phyloP scores from a whole-genome alignment of 345 rosid genomes.

The Dovyalis caffra region DNA sequence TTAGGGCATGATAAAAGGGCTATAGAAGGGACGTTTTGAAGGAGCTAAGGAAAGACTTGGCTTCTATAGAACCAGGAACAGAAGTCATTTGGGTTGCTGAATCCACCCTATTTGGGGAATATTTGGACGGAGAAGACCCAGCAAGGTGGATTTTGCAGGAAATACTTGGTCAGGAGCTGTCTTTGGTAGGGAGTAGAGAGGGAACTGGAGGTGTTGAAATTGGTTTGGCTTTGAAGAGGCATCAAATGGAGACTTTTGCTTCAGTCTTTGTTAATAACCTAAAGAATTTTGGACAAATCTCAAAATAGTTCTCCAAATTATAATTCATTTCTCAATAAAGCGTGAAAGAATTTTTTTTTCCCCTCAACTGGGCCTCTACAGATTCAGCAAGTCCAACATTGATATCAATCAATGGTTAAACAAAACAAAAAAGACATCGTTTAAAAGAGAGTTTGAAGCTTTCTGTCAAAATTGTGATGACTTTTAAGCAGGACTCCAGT shows the following conservation, averaged over 20 bases:
- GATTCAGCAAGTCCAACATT: neutral
- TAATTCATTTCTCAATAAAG: neutral
- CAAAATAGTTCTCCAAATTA: neutral
- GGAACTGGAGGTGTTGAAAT: slow-evolving; percentile 27
- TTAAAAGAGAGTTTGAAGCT: no score
- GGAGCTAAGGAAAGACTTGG: neutral
- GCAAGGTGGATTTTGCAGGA: slow-evolving; percentile 29
- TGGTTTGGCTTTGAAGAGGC: slow-evolving; percentile 25
- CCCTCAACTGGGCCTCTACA: neutral
- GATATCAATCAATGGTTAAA: no score
- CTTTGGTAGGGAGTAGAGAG: slow-evolving; percentile 22
- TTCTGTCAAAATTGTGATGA: no score
- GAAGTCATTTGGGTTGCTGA: neutral
- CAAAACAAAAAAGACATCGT: no score
- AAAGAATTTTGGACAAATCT: neutral
- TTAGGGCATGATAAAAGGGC: neutral
- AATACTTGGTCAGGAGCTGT: slow-evolving; percentile 16
- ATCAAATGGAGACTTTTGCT: slow-evolving; percentile 22
- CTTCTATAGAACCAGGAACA: neutral
- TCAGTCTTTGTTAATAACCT: slow-evolving; percentile 9
- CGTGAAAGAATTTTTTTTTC: neutral
- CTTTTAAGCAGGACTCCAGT: no score
- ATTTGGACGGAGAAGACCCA: slow-evolving; percentile 25
- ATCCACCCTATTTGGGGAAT: neutral
- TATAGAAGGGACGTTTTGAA: neutral